phyloP scores from a whole-genome alignment of 202 grass and related monocot species.

The Tripidium arundinaceum region DNA sequence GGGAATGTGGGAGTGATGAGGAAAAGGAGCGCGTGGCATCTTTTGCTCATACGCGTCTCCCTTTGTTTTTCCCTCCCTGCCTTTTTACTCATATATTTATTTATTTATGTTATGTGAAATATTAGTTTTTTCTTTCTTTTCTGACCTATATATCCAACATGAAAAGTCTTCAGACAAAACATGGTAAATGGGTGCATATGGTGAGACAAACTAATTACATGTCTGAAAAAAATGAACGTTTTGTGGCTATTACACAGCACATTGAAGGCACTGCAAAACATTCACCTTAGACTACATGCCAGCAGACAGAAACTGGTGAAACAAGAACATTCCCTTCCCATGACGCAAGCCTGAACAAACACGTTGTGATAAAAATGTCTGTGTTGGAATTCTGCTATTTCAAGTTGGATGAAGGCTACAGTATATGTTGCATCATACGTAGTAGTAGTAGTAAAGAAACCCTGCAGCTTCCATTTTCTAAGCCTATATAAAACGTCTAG shows the following conservation, averaged over 20 bases:
- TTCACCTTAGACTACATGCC: not conserved
- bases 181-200: not conserved
- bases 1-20: constrained; percentile 26
- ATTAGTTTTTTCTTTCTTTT: not conserved
- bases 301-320: constrained; percentile 15
- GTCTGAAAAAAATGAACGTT: not conserved
- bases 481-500: not conserved
- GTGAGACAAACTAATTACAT: not conserved
- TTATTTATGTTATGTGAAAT: not conserved
- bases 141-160: not conserved
- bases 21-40: not conserved
- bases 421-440: not conserved
- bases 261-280: not conserved
- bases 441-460: not conserved
- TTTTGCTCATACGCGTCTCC: constrained; percentile 23
- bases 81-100: not conserved
- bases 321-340: not conserved
- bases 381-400: not conserved
- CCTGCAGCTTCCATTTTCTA: not conserved
- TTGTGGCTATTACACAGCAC: not conserved
- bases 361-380: not conserved
- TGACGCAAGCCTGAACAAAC: not conserved
- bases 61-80: not conserved
- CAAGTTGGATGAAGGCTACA: not conserved
- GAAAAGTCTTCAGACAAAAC: constrained; percentile 7